Evolutionary conservation across 164 flowering plant species (phyloP).

Genomic region (Aristolochia contorta): DNA sequence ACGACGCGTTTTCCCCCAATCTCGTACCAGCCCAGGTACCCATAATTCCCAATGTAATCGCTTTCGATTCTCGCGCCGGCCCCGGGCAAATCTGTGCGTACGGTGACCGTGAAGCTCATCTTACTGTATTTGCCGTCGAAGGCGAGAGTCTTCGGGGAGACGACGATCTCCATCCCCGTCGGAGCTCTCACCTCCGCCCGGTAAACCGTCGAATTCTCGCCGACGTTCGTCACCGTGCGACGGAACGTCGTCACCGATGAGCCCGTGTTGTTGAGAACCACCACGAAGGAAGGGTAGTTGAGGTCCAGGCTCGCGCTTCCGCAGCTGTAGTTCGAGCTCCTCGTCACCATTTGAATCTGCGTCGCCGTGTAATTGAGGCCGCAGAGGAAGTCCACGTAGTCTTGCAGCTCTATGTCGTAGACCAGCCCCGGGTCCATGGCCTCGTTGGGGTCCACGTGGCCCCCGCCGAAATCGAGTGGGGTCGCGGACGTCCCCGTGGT

Average conservation of each 20-base stretch:
- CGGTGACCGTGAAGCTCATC: slow-evolving; percentile 9
- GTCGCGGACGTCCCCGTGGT: slow-evolving; percentile 8
- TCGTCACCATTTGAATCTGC: slow-evolving; percentile 17
- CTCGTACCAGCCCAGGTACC: slow-evolving; percentile 26
- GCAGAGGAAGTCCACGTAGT: slow-evolving; percentile 34
- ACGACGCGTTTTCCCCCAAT: slow-evolving; percentile 24
- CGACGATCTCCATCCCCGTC: slow-evolving; percentile 18
- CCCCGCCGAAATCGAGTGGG: slow-evolving; percentile 31
- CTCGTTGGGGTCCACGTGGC: slow-evolving; percentile 32
- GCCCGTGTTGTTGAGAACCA: slow-evolving; percentile 18
- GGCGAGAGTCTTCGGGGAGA: slow-evolving; percentile 11
- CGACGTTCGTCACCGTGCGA: slow-evolving; percentile 23
- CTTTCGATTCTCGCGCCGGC: slow-evolving; percentile 7
- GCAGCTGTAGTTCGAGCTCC: slow-evolving; percentile 2
- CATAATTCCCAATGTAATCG: slow-evolving; percentile 18
- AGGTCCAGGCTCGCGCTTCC: slow-evolving; percentile 3
- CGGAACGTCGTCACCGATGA: slow-evolving; percentile 14
- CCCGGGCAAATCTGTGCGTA: slow-evolving; percentile 13
- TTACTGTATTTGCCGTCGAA: slow-evolving; percentile 6
- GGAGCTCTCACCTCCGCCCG: slow-evolving; percentile 16
- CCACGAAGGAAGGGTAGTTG: slow-evolving; percentile 21
- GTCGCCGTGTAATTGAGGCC: slow-evolving; percentile 28
- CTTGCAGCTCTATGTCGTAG: slow-evolving; percentile 24
- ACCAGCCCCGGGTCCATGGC: slow-evolving; percentile 41
- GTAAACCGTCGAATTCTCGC: slow-evolving; percentile 11